Conservation (phyloP, 2,329 filamentous ascomycete species). For the Lasiodiplodia sp. region DNA sequence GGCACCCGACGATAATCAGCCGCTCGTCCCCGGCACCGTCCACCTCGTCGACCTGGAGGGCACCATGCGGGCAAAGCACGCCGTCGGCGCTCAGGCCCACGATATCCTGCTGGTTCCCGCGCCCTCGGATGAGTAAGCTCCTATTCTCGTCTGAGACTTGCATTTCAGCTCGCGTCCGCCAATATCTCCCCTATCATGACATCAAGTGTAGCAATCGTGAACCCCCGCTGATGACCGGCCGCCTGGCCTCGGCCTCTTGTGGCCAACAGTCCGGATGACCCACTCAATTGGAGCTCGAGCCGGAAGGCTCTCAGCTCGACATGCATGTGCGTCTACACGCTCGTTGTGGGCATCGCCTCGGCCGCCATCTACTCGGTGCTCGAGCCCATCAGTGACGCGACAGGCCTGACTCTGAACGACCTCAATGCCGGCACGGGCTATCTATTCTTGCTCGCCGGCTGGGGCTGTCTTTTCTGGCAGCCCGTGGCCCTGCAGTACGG, state of each 20-base stretch:
- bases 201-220: background rate
- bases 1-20: conserved; percentile 26
- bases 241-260: background rate
- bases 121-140: conserved; percentile 39
- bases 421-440: conserved; percentile 60
- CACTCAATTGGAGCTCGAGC: conserved; percentile 44
- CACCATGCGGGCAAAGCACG: conserved; percentile 47
- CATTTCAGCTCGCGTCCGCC: conserved; percentile 2
- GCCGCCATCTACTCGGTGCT: conserved; percentile 61
- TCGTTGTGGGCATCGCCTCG: conserved; percentile 58
- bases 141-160: background rate
- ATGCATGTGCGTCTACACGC: conserved; percentile 56
- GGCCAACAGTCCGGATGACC: conserved; percentile 39
- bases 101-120: conserved; percentile 53
- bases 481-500: conserved; percentile 62
- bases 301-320: conserved; percentile 46
- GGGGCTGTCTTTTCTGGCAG: conserved; percentile 61
- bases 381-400: conserved; percentile 56
- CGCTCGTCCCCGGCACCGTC: conserved; percentile 49
- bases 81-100: conserved; percentile 39
- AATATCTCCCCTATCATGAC: conserved; percentile 9
- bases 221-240: conserved; percentile 2
- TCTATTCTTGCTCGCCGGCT: conserved; percentile 61
- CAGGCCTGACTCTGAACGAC: conserved; percentile 53
- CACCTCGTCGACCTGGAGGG: conserved; percentile 53